Evolutionary conservation across 2,329 filamentous ascomycete species (phyloP), one percentile per base, ranked within the genome.

Genomic region (Scedosporium minutisporum): DNA sequence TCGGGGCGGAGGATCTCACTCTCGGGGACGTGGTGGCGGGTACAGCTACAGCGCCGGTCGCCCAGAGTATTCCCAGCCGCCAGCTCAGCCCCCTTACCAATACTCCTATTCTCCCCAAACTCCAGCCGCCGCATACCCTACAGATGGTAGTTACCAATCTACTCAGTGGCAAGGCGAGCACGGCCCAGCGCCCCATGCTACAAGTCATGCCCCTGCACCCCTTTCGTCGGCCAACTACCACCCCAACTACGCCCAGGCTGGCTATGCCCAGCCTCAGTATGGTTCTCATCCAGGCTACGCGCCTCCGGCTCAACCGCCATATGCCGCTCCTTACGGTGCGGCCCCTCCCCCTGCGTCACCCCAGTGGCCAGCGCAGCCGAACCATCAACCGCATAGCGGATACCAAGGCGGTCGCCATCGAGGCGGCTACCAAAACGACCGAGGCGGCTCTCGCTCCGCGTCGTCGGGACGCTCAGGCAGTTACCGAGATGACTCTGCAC

Each of bases 151-250:
- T 58, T 58, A 57, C 61, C 61, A 62, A 33, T 44, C 61, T 41
- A 18, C 53, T 33, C 61, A 62, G 21, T 58, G 61, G 61, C 53
- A 58, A 41, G 51, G 51, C 7, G 61, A 62, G 23, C 53, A 62
- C 48, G 61, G 33, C 57, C 61, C 38, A 41, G 38, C 61, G 38
- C 53, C 53, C 10, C 61, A 53, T 44, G 38, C 41, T 33, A 10
- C 51, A 7, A 58, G 21, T 41, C 81, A 82, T 67, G 72, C 75
- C 53, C 76, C 77, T 48, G 70, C 76, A 62, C 79, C 81, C 29
- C 72, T 85, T 41, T 77, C 82, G 59, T 73, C 80, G 38, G 75
- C 79, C 64, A 82, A 82, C 67, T 85, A 85, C 67, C 83, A 85
- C 66, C 82, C 82, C 41, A 84, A 82, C 71, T 86, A 84, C 69